Base-by-base conservation (phyloP, 352 stramenopile genomes). In the Paralagenidium karlingii region DNA sequence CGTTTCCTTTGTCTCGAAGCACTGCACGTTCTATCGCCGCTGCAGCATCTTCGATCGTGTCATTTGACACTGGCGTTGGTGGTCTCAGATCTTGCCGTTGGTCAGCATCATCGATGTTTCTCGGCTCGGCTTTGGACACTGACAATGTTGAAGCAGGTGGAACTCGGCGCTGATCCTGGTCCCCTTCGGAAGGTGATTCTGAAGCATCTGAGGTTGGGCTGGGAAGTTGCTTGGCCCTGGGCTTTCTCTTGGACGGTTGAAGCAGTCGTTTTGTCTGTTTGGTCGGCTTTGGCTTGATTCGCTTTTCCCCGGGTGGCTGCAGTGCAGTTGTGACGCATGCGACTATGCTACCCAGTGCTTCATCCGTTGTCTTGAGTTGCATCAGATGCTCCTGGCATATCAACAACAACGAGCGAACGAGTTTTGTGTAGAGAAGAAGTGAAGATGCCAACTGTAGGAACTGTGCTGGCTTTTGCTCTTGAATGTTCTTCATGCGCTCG, bases 11-110 rank as follows among this genome's bases (percentile, higher is more conserved):
- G 27, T 82, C 68, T 7, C 63, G 53, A 8, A 53, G 51, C 11
- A 80, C 33, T 3, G 65, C 68, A 26, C 68, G 60, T 13, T 66
- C 58, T 55, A 82, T 71, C 38, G 73, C 62, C 1, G 55, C 58
- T 0, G 60, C 56, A 5, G 62, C 49, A 43, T 77, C 60, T 0
- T 58, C 41, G 2, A 53, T 55, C 3, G 43, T 21, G n/a, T 26
- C 34, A 11, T 8, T 32, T 1, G 28, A n/a, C n/a, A n/a, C n/a
- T n/a, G n/a, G n/a, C n/a, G n/a, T n/a, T n/a, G n/a, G n/a, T n/a
- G n/a, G n/a, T n/a, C n/a, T n/a, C n/a, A n/a, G n/a, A n/a, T n/a
- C n/a, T n/a, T n/a, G n/a, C n/a, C n/a, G n/a, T n/a, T n/a, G n/a
- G n/a, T n/a, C n/a, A n/a, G n/a, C n/a, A n/a, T n/a, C n/a, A n/a